Evolutionary conservation across 2,329 filamentous ascomycete species (phyloP).

Genomic region (Shiraia bambusicola): DNA sequence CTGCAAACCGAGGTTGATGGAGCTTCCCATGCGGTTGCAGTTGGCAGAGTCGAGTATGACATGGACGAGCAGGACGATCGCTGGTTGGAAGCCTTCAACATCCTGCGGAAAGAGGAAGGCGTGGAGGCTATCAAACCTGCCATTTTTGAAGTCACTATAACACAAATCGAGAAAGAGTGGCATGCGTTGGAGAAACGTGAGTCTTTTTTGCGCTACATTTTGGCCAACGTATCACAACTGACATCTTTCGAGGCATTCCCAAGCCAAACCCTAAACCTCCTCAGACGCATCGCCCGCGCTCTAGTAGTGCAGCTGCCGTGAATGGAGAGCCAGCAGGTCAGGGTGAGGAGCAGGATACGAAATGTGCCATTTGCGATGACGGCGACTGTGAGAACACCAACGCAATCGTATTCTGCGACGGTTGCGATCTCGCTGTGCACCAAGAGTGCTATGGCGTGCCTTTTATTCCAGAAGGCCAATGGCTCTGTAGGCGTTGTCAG

Average conservation of each 20-base stretch:
- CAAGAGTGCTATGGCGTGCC: slow-evolving; percentile 99
- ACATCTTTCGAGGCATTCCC: slow-evolving; percentile 62
- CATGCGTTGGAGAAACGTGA: slow-evolving; percentile 85
- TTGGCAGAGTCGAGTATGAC: slow-evolving; percentile 93
- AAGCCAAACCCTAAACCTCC: slow-evolving; percentile 96
- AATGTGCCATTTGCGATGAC: slow-evolving; percentile 96
- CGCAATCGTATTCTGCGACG: slow-evolving; percentile 97
- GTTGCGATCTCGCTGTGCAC: slow-evolving; percentile 94
- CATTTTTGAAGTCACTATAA: slow-evolving; percentile 96
- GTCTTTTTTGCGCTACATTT: slow-evolving; percentile 5
- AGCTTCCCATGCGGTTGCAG: slow-evolving; percentile 50
- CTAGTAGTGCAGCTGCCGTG: slow-evolving; percentile 90
- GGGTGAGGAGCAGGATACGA: slow-evolving; percentile 93
- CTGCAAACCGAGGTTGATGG: slow-evolving; percentile 62
- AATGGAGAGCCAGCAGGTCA: slow-evolving; percentile 82
- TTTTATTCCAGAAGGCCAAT: slow-evolving; percentile 97
- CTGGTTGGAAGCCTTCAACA: slow-evolving; percentile 87
- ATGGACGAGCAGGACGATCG: slow-evolving; percentile 99
- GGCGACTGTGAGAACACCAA: slow-evolving; percentile 99
- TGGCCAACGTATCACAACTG: slow-evolving; percentile 4
- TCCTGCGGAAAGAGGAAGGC: slow-evolving; percentile 69
- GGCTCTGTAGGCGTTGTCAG: slow-evolving; percentile 96
- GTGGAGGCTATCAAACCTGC: slow-evolving; percentile 86
- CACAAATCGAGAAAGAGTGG: slow-evolving; percentile 99
- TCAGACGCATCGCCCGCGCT: slow-evolving; percentile 88